Conservation (phyloP, 2,329 filamentous ascomycete species). For the Ophiocordyceps camponoti-rufipedis region DNA sequence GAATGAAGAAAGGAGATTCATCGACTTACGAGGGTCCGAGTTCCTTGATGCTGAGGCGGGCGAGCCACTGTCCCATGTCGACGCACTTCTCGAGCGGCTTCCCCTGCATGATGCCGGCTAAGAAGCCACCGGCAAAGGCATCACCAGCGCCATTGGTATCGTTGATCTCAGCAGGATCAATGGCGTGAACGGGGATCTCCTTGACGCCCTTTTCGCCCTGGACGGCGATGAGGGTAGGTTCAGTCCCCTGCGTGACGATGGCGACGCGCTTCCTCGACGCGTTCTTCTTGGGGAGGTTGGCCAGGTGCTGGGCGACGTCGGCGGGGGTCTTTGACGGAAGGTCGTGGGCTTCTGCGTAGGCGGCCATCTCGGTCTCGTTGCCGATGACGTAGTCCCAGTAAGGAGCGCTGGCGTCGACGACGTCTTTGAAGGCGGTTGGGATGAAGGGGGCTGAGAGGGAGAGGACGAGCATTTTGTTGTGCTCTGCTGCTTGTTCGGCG, state of each 20-base stretch:
- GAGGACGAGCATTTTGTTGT: slow-evolving; percentile 84
- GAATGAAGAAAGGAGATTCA: background rate
- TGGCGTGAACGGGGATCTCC: slow-evolving; percentile 66
- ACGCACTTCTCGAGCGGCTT: slow-evolving; percentile 62
- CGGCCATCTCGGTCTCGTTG: slow-evolving; percentile 86
- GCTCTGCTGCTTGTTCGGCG: slow-evolving; percentile 70
- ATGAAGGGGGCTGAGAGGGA: slow-evolving; percentile 95
- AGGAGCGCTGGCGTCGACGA: slow-evolving; percentile 64
- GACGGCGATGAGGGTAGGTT: slow-evolving; percentile 71
- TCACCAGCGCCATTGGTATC: slow-evolving; percentile 97
- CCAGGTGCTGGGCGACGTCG: slow-evolving; percentile 71
- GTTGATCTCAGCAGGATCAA: slow-evolving; percentile 62
- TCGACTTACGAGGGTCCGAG: slow-evolving; percentile 78
- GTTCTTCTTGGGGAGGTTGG: slow-evolving; percentile 86
- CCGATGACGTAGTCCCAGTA: slow-evolving; percentile 96
- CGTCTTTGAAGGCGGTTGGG: slow-evolving; percentile 93
- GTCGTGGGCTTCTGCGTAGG: slow-evolving; percentile 70
- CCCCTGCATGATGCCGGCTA: slow-evolving; percentile 74
- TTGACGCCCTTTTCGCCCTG: slow-evolving; percentile 53
- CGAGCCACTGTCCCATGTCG: slow-evolving; percentile 94
- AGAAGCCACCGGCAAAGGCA: slow-evolving; percentile 87
- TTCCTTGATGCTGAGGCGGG: slow-evolving; percentile 83
- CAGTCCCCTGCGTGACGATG: slow-evolving; percentile 88
- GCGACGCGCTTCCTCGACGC: slow-evolving; percentile 63
- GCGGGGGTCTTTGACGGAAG: slow-evolving; percentile 60